Base-by-base conservation (phyloP, 768 basidiomycete species). In the Collybia mongolica region DNA sequence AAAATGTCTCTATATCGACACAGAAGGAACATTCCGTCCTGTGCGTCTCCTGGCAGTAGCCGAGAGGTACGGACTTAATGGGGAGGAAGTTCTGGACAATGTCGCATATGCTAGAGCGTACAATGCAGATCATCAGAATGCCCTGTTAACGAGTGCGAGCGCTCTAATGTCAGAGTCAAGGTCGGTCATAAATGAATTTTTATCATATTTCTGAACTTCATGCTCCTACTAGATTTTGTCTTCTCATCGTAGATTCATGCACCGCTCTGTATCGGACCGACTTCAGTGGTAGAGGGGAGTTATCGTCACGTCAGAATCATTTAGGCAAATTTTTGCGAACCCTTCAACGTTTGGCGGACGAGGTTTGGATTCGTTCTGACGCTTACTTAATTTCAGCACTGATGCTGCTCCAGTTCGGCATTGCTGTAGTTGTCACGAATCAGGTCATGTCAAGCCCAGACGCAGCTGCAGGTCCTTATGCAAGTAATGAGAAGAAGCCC, bases 381-480 rank as follows among this genome's bases (percentile, higher is more conserved):
- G 32, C 32, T 6, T 37, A n/a, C 53, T 45, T 36, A 19, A 52
- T 55, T 32, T 57, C 49, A 56, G 46, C 37, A 43, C 46, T 54
- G 12, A 58, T 59, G 35, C 48, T 37, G 40, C 28, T 43, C 59
- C 15, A 98, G 96, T 99, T 92, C 62, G 97, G 97, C 23, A 91
- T 98, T 43, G 97, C 97, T 3, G 96, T 98, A 19, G 94, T 99
- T 9, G 86, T 98, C 37, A 91, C 92, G 3, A 99, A 99, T 66
- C 97, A 99, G 68, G 97, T 99, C 58, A 97, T 99, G 82, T 98
- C 97, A n/a, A 95, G 86, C 50, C 96, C 97, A 2, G 97, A 99
- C 65, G 93, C 93, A 23, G 83, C 88, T 2, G 92, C 92, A 42
- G 89, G 90, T 11, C 90, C 92, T 17, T 92, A 91, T 54, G 86